Evolutionary conservation across 345 rosid genomes (phyloP), one percentile per base, ranked within the genome.

Genomic region (Rhizophora mangle): DNA sequence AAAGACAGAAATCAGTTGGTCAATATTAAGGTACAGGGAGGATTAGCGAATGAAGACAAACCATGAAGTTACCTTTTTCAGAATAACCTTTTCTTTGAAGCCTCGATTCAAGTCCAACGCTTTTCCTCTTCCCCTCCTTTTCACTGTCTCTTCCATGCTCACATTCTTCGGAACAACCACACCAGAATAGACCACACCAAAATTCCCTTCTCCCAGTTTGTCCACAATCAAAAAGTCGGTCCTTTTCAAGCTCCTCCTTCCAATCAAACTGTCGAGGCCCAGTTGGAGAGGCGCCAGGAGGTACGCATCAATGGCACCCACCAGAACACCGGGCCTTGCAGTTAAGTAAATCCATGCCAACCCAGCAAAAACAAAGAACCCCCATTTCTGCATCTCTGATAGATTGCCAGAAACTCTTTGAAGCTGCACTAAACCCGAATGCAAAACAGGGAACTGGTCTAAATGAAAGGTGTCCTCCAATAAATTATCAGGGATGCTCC

Each of bases 131-230:
- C 87, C 88, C 52, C 84, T 81, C 76, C 62, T 86, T 65, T 69
- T 74, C 60, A 66, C 74, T 27, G 69, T 77, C 59, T 84, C 91
- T 71, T 89, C 86, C 22, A 46, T 74, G 43, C 37, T 70, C 31
- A 70, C 82, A 67, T 79, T 83, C 75, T 86, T 88, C 15, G 97
- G 97, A 76, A 87, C 84, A 65, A 91, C 68, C 22, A 78, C 85
- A 8, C 99, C 99, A 26, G 87, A 81, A 69, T 95, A 91, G 31
- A 95, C 99, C 61, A 91, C 75, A 36, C 99, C 96, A 70, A 91
- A 95, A 34, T 96, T 89, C 70, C 97, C 99, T 86, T 91, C 98
- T 11, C 98, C 99, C 26, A 95, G 60, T 75, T 89, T 92, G 62
- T 89, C 84, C 18, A 85, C 85, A 43, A 95, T 66, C 76, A 88